Conservation (phyloP, 1,139 yeast species). For the Blastobotrys serpentis region DNA sequence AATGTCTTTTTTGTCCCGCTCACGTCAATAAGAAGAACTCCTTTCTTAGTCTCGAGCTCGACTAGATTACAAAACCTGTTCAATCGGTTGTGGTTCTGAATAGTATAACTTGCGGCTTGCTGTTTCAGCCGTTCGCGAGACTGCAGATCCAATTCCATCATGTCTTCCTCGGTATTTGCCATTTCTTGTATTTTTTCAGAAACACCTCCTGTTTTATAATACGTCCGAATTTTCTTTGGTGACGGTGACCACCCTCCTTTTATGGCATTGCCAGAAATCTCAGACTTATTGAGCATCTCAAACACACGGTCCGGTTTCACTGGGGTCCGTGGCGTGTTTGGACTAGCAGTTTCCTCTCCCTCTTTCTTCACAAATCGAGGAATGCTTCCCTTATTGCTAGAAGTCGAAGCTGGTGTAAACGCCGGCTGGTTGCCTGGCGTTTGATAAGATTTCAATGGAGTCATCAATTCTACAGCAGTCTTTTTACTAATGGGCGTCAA, state of each 20-base stretch:
- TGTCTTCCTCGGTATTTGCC: constrained; percentile 6
- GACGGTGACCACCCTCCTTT: constrained; percentile 4
- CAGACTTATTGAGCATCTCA: not conserved
- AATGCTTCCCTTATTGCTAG: not conserved
- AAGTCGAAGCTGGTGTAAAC: not conserved
- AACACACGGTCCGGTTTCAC: not conserved
- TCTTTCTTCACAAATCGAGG: not conserved
- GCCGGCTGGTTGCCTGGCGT: not conserved
- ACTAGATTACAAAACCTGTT: constrained; percentile 6
- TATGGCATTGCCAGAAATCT: not conserved
- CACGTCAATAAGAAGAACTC: not conserved
- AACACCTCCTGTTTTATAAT: not conserved
- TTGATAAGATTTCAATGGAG: constrained; percentile 2
- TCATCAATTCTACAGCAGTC: not conserved
- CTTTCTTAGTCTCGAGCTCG: not conserved
- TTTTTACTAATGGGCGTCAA: constrained; percentile 2
- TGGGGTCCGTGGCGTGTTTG: not conserved
- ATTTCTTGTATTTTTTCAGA: constrained; percentile 8
- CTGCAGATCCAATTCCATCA: not conserved
- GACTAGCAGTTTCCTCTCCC: not conserved
- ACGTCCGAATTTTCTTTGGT: constrained; percentile 3
- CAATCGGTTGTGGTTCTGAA: not conserved
- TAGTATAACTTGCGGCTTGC: not conserved
- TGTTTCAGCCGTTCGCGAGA: not conserved
- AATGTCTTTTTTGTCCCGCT: not conserved